phyloP scores from a whole-genome alignment of 1,139 yeast genomes.

The Blastobotrys ciferrii region DNA sequence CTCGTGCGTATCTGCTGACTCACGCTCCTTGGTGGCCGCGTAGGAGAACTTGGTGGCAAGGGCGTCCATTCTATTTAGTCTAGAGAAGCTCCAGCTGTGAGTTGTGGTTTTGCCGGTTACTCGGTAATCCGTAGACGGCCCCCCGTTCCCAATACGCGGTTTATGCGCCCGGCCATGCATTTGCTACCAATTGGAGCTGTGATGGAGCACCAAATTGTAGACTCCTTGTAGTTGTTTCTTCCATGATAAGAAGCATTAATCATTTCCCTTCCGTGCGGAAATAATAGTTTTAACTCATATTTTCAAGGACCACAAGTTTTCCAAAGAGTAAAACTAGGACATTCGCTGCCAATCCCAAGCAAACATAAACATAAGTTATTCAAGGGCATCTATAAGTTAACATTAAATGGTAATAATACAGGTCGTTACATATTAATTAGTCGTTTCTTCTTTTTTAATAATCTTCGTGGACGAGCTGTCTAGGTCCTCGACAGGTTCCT shows the following conservation, averaged over 20 bases:
- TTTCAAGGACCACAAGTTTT: too few relatives aligned
- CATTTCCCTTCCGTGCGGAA: too few relatives aligned
- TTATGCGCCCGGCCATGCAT: neutral
- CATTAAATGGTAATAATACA: neutral
- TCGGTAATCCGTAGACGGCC: neutral
- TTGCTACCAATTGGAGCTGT: neutral
- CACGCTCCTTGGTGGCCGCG: conserved; percentile 12
- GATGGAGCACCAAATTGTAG: neutral
- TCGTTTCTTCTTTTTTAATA: neutral
- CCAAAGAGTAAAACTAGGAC: too few relatives aligned
- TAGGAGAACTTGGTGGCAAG: conserved; percentile 25
- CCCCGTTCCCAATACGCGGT: neutral
- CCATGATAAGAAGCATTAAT: too few relatives aligned
- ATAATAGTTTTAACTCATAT: too few relatives aligned
- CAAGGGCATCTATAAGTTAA: neutral
- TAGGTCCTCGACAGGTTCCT: conserved; percentile 15
- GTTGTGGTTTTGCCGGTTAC: conserved; percentile 11
- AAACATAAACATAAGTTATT: too few relatives aligned
- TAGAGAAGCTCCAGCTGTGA: neutral
- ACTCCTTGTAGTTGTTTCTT: too few relatives aligned
- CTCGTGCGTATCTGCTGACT: conserved; percentile 7
- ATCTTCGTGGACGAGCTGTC: conserved; percentile 22
- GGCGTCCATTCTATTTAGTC: conserved; percentile 24
- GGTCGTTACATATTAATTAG: neutral
- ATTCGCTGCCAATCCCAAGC: too few relatives aligned